phyloP scores from a whole-genome alignment of 352 stramenopile genomes.

The Phytopythium kandeliae region DNA sequence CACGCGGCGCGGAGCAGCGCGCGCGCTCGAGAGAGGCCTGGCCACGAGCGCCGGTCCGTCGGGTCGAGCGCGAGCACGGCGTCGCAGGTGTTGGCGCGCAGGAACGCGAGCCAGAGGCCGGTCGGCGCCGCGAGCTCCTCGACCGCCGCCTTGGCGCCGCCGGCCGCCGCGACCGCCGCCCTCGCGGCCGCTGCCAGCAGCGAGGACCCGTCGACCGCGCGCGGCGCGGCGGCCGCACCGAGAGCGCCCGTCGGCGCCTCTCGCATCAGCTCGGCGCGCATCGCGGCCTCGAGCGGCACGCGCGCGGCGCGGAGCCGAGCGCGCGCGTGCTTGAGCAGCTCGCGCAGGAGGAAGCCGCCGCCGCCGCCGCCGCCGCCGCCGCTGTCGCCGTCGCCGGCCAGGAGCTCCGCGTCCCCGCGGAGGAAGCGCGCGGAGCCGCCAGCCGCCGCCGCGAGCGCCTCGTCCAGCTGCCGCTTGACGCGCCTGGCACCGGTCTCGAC shows the following conservation, averaged over 20 bases:
- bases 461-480: conserved; percentile 12
- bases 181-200: not conserved
- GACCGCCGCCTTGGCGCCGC: not conserved
- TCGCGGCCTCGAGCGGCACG: conserved; percentile 32
- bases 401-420: conserved; percentile 50
- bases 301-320: conserved; percentile 17
- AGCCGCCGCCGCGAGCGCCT: not conserved
- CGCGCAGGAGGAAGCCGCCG: conserved; percentile 42
- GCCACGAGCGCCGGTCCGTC: conserved; percentile 19
- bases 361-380: conserved; percentile 30
- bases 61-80: conserved; percentile 32
- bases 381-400: conserved; percentile 24
- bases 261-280: conserved; percentile 16
- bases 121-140: conserved; percentile 10
- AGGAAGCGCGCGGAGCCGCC: conserved; percentile 5
- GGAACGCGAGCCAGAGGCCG: conserved; percentile 34
- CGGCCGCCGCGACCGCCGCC: not conserved
- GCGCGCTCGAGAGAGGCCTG: conserved; percentile 9
- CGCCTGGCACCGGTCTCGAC: conserved; percentile 14
- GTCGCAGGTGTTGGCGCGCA: conserved; percentile 18
- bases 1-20: conserved; percentile 13
- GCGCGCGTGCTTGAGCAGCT: conserved; percentile 16
- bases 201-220: no score
- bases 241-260: no score
- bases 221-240: no score